A percentile compares a stretch with the other conserved stretches of the same genome.
Evolutionary conservation across 2,329 filamentous ascomycete genomes (phyloP).

Genomic region (Tolypocladium capitatum): DNA sequence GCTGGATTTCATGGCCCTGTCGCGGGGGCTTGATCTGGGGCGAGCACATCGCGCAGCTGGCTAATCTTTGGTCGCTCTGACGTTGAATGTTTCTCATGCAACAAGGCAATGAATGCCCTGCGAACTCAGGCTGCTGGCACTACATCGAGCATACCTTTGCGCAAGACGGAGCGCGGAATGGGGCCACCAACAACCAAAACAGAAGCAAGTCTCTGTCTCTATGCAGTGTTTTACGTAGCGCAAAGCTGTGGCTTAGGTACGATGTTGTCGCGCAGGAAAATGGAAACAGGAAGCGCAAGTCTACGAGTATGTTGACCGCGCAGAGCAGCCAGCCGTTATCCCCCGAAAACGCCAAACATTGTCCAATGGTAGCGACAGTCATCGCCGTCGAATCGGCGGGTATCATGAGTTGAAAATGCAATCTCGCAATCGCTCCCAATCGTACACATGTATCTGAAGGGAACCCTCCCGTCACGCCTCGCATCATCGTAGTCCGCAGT

Average conservation of each 20-base stretch:
- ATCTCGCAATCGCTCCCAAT: neutral
- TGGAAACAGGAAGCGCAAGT: neutral
- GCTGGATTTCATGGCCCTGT: neutral
- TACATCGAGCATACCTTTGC: neutral
- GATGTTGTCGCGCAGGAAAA: neutral
- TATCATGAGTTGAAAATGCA: neutral
- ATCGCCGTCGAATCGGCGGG: constrained; percentile 1
- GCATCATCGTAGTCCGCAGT: neutral
- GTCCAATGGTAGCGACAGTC: neutral
- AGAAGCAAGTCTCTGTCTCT: neutral
- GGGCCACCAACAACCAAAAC: neutral
- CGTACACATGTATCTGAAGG: neutral
- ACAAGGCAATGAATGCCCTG: neutral
- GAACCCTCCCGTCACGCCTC: neutral
- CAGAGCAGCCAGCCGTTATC: neutral
- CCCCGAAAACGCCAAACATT: neutral
- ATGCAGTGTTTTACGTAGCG: neutral
- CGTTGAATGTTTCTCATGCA: neutral
- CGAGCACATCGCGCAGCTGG: neutral
- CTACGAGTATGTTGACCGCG: neutral
- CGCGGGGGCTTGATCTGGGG: neutral
- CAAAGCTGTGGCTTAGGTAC: neutral
- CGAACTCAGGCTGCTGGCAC: neutral
- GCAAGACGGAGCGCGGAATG: neutral
- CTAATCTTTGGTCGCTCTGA: neutral